Base-by-base conservation (phyloP, 164 flowering plant genomes). In the Tetracentron sinense region DNA sequence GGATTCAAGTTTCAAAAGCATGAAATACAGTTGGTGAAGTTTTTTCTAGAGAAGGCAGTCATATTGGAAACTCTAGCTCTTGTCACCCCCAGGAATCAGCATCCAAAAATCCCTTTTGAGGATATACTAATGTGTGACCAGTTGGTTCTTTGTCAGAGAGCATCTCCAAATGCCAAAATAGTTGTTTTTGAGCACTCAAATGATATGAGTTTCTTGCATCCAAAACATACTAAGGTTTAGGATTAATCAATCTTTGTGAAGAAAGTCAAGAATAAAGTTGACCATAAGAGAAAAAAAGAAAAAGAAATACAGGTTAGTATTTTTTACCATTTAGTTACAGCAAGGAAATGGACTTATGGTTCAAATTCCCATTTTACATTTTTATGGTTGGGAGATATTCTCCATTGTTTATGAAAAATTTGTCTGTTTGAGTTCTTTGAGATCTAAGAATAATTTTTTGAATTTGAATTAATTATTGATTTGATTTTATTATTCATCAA, bases 1-100 rank as follows among this genome's bases (percentile, higher is more conserved):
- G 63, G 54, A 17, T 60, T 60, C 42, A 48, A 29, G 7, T 30
- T 7, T 12, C 10, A 47, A 60, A 20, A 60, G 7, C 17, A 29
- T 60, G 42, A 60, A n/a, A 12, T 60, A 12, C 19, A 46, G 26
- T 60, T 60, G 44, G n/a, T 20, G 54, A 48, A 60, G n/a, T 30
- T 47, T 10, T 3, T 60, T 16, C 16, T 60, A 27, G 25, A n/a
- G 42, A 60, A 28, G 16, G 54, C 63, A 7, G 20, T 17, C 15
- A 16, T 4, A 11, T 60, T 48, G 28, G 63, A 60, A 19, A 48
- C 42, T 26, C 50, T 60, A n/a, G 42, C 25, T 60, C 23, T 60
- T 14, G 42, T 60, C 38, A 59, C 52, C 16, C 42, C 63, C 2
- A 42, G 10, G 17, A 47, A n/a, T 25, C 4, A 15, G 19, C 19